phyloP scores from a whole-genome alignment of 352 stramenopile genomes.

The Phytophthora citrophthora region DNA sequence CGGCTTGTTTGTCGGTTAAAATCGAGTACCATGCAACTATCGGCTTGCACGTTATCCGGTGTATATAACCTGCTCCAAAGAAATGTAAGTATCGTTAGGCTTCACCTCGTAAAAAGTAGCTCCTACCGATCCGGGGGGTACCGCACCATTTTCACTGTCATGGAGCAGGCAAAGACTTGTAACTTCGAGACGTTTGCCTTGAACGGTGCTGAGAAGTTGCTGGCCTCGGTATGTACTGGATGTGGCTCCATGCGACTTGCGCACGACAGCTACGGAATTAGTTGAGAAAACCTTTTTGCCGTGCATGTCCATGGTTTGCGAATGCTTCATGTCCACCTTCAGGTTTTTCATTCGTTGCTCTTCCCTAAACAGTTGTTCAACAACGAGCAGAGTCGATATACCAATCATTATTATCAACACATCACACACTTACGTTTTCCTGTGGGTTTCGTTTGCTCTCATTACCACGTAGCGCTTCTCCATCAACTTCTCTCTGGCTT shows the following conservation, averaged over 20 bases:
- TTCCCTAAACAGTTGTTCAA: constrained; percentile 44
- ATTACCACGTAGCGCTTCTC: constrained; percentile 77
- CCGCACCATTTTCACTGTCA: constrained; percentile 53
- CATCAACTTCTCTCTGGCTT: constrained; percentile 71
- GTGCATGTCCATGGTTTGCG: constrained; percentile 65
- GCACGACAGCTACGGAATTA: constrained; percentile 40
- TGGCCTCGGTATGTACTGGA: constrained; percentile 72
- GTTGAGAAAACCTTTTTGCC: constrained; percentile 72
- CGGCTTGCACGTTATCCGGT: constrained; percentile 8
- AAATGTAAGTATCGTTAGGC: neutral
- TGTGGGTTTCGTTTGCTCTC: constrained; percentile 60
- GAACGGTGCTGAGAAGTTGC: constrained; percentile 72
- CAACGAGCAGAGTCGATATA: constrained; percentile 1
- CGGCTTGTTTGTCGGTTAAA: too few species aligned
- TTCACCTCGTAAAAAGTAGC: neutral
- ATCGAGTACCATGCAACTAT: too few species aligned
- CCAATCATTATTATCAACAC: neutral
- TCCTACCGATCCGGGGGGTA: constrained; percentile 56
- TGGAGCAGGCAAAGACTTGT: constrained; percentile 72
- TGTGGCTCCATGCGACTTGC: constrained; percentile 50
- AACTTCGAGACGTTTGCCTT: constrained; percentile 77
- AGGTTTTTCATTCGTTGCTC: constrained; percentile 76
- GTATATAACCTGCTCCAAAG: constrained; percentile 28
- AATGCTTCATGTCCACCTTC: constrained; percentile 65
- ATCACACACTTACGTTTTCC: constrained; percentile 49